Base-by-base conservation (phyloP, 352 stramenopile species). In the Globisporangium middletonii region DNA sequence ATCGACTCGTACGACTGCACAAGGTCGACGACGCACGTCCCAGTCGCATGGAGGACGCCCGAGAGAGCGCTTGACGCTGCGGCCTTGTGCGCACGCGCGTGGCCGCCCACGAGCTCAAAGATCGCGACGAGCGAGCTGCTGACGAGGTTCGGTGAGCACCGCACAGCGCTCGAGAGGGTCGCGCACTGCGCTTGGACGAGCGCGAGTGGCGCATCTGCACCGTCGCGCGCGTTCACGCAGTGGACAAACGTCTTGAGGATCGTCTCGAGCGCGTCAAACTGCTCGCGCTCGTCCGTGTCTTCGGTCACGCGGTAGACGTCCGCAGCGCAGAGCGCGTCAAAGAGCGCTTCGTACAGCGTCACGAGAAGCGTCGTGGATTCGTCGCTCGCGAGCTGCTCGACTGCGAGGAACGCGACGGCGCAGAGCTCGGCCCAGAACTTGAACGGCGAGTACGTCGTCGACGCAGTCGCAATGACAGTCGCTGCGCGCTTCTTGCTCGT, bases 381-480 rank as follows among this genome's bases (percentile, higher is more conserved):
- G 0, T 48, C 30, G 18, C 50, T 27, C 1, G 4, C 19, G 19
- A 59, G 37, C 26, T 63, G 23, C 27, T 89, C 51, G 43, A 72
- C 82, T 33, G 76, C 69, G 26, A 62, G 57, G 50, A 77, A 86
- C 0, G 67, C 66, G 16, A 93, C 77, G 0, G 76, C 86, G 33
- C 74, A 91, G 18, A 92, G 66, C 52, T 95, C 86, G 3, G 82
- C 80, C 86, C 86, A 95, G 53, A 95, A 95, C 54, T 89, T 88
- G 66, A 95, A 95, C 13, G 86, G 79, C 16, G 86, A 90, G 58
- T 86, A 89, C 18, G 69, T 80, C 16, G 83, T 89, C 5, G 81
- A 87, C 4, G 79, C 84, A 0, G 75, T 79, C 18, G 81, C 78
- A 61, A 93, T 90, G 41, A 93, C 81, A 4, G 74, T 88, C 11